Conservation (phyloP, 108 stramenopile species). For the Cylindrotheca fusiformis region DNA sequence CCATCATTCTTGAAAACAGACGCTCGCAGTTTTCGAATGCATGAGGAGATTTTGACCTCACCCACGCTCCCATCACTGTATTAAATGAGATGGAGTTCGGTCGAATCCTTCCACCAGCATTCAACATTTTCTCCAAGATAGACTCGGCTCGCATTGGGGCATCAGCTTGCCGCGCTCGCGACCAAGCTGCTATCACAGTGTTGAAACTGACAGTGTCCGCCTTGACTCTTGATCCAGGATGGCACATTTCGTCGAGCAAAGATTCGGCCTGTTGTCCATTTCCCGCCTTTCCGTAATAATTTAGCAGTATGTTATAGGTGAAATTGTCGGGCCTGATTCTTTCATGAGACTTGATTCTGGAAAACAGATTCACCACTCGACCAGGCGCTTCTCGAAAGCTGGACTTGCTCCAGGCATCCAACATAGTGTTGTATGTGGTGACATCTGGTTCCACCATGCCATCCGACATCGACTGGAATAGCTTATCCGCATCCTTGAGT, state of each 20-base stretch:
- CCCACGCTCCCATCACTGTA: constrained; percentile 63
- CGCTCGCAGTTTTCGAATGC: constrained; percentile 42
- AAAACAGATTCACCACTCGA: constrained; percentile 45
- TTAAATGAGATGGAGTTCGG: constrained; percentile 70
- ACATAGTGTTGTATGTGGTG: constrained; percentile 38
- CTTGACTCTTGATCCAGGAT: constrained; percentile 28
- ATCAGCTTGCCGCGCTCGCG: constrained; percentile 17
- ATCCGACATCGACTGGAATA: constrained; percentile 36
- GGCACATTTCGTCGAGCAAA: constrained; percentile 33
- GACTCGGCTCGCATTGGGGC: constrained; percentile 48
- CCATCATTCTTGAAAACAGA: constrained; percentile 34
- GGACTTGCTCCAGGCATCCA: constrained; percentile 25
- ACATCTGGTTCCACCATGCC: constrained; percentile 22
- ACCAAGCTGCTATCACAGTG: constrained; percentile 32
- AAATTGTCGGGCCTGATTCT: constrained; percentile 40
- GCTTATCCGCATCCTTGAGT: constrained; percentile 17
- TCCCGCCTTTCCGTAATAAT: constrained; percentile 20
- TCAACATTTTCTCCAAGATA: constrained; percentile 42
- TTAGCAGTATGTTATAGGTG: constrained; percentile 26
- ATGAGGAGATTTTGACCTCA: constrained; percentile 36
- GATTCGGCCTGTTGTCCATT: constrained; percentile 18
- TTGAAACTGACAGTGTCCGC: constrained; percentile 43
- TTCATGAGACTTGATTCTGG: constrained; percentile 45
- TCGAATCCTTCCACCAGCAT: constrained; percentile 20
- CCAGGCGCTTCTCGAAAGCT: constrained; percentile 32